Percentiles rank a stretch among this genome's conserved stretches.
These are phyloP conservation scores for Artemisia annua DNA, from an alignment of 129 eudicot genomes.

Conservation along the genomic window DNA sequence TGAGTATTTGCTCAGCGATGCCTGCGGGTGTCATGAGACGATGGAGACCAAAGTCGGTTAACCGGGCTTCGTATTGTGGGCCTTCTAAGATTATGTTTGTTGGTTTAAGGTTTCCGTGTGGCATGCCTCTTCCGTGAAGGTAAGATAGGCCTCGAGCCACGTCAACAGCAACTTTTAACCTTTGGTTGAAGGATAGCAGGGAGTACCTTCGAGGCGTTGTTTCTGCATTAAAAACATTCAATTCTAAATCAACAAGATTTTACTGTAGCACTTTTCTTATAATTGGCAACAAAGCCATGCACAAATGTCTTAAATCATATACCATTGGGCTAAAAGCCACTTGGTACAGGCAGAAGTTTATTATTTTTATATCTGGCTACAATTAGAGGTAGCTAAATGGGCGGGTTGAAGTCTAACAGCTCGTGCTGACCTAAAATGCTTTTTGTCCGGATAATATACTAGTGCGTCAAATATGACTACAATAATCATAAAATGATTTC, in stretches of 20 bases:
- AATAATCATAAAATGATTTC: background rate
- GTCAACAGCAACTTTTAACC: slow-evolving; percentile 81
- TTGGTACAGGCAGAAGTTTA: background rate
- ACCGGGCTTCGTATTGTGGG: slow-evolving; percentile 50
- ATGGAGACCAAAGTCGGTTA: slow-evolving; percentile 89
- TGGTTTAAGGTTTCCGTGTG: slow-evolving; percentile 96
- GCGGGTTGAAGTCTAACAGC: too few species aligned
- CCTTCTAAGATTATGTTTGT: slow-evolving; percentile 76
- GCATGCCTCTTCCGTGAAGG: slow-evolving; percentile 81
- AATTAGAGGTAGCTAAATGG: slow-evolving; percentile 24
- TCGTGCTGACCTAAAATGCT: too few species aligned
- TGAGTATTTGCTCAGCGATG: slow-evolving; percentile 84
- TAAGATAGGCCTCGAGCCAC: slow-evolving; percentile 76
- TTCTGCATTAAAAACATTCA: slow-evolving; percentile 48
- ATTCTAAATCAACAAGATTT: slow-evolving; percentile 14
- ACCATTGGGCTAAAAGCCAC: background rate
- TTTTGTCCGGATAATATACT: too few species aligned
- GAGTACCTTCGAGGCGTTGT: slow-evolving; percentile 92
- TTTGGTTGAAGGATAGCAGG: slow-evolving; percentile 70
- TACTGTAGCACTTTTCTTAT: background rate
- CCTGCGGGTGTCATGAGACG: slow-evolving; percentile 95
- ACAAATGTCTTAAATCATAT: background rate
- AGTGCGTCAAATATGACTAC: background rate
- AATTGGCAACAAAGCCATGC: slow-evolving; percentile 2
- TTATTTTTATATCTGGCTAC: slow-evolving; percentile 16